Conservation (phyloP, 345 rosid genomes). For the Cardamine chenopodiifolia region DNA sequence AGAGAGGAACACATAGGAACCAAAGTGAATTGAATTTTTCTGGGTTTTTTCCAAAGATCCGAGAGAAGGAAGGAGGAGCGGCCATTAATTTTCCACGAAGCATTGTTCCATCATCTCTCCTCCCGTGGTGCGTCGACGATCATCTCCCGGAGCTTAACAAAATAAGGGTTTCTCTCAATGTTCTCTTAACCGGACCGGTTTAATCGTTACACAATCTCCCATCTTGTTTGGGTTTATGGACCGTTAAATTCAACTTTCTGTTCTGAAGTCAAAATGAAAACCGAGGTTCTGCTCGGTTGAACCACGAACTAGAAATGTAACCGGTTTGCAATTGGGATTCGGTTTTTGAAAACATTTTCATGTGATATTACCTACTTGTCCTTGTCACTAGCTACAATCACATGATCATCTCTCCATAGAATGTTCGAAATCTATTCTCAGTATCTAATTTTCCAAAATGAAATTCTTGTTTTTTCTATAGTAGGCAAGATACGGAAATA, state of each 20-base stretch:
- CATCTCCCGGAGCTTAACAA: constrained; percentile 39
- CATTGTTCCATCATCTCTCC: constrained; percentile 41
- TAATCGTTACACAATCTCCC: neutral
- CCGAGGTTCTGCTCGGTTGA: neutral
- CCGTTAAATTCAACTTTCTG: constrained; percentile 1
- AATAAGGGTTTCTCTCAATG: constrained; percentile 40
- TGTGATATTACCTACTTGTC: constrained; percentile 18
- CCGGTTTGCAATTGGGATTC: neutral
- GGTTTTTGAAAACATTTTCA: neutral
- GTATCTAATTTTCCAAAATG: constrained; percentile 16
- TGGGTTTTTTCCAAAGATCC: constrained; percentile 21
- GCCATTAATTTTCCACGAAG: constrained; percentile 47
- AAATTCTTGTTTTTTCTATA: neutral
- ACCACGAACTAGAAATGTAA: neutral
- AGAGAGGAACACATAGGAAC: constrained; percentile 43
- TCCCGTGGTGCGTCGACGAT: constrained; percentile 43
- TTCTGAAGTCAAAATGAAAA: neutral
- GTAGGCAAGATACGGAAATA: neutral
- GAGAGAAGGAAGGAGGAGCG: constrained; percentile 43
- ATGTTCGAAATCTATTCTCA: constrained; percentile 13
- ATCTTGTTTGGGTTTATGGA: neutral
- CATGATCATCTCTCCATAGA: constrained; percentile 9
- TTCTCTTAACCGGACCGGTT: constrained; percentile 27
- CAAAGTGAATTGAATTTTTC: constrained; percentile 8
- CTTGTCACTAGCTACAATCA: constrained; percentile 9